These are phyloP conservation scores for Blastocystis sp. DNA, from an alignment of 352 stramenopile genomes.

Conservation along the genomic window DNA sequence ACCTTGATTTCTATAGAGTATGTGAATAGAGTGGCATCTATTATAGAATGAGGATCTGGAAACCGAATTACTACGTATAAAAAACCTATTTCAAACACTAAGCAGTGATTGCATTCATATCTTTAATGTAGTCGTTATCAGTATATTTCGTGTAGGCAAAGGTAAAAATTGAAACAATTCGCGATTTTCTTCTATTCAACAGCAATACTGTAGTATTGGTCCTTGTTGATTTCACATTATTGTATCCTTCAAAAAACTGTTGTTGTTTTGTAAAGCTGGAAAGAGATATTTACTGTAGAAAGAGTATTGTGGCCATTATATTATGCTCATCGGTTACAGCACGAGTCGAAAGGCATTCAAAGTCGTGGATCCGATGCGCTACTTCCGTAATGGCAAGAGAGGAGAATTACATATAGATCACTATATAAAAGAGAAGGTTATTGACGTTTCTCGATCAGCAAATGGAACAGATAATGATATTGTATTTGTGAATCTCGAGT, in stretches of 20 bases:
- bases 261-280: conserved; percentile 1
- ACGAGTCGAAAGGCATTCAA: conserved; percentile 29
- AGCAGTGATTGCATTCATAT: conserved; percentile 45
- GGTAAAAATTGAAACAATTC: conserved; percentile 9
- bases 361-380: conserved; percentile 40
- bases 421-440: conserved; percentile 10
- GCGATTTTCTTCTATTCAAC: conserved; percentile 46
- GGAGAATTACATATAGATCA: conserved; percentile 20
- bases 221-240: conserved; percentile 1
- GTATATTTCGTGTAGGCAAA: not conserved
- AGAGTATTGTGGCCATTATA: conserved; percentile 42
- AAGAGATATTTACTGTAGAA: not conserved
- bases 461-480: conserved; percentile 45
- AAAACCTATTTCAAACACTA: conserved; percentile 21
- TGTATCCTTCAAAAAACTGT: conserved; percentile 35
- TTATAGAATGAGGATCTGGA: not conserved
- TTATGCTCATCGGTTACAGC: conserved; percentile 38
- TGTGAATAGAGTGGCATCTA: not conserved
- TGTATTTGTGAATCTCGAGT: conserved; percentile 58
- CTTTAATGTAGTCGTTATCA: not conserved
- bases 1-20: conserved; percentile 49
- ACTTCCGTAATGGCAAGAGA: not conserved
- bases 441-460: not conserved
- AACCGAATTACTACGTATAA: not conserved
- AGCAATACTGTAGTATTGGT: conserved; percentile 17